Conservation (phyloP, 805 yeast species). For the Yarrowia sp. region DNA sequence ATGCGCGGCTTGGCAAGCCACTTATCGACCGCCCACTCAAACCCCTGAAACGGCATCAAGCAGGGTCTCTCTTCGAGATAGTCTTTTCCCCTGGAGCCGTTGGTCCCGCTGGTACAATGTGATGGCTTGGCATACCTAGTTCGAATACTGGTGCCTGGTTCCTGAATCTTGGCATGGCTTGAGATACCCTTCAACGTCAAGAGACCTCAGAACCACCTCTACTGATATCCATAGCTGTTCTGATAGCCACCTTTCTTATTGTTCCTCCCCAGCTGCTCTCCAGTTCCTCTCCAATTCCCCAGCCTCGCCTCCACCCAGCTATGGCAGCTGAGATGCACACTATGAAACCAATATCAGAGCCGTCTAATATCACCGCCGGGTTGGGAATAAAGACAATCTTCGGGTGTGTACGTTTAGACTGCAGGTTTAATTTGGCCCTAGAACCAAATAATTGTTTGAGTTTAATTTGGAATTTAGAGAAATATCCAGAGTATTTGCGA, state of each 20-base stretch:
- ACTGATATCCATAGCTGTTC: no score
- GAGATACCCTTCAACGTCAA: no score
- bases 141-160: no score
- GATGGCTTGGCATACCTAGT: background rate
- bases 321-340: background rate
- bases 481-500: no score
- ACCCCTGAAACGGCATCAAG: background rate
- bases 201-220: no score
- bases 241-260: no score
- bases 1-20: background rate
- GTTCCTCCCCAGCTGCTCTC: no score
- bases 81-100: background rate
- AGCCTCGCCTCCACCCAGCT: background rate
- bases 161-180: no score
- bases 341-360: constrained; percentile 11
- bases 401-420: background rate
- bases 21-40: background rate
- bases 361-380: background rate
- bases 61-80: background rate
- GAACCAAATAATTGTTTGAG: no score
- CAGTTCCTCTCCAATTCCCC: no score
- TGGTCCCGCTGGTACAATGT: background rate
- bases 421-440: no score
- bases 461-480: no score
- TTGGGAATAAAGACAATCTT: background rate